These are phyloP conservation scores for Mycoemilia scoparia DNA, from an alignment of 192 early-diverging fungal species.

Conservation along the genomic window DNA sequence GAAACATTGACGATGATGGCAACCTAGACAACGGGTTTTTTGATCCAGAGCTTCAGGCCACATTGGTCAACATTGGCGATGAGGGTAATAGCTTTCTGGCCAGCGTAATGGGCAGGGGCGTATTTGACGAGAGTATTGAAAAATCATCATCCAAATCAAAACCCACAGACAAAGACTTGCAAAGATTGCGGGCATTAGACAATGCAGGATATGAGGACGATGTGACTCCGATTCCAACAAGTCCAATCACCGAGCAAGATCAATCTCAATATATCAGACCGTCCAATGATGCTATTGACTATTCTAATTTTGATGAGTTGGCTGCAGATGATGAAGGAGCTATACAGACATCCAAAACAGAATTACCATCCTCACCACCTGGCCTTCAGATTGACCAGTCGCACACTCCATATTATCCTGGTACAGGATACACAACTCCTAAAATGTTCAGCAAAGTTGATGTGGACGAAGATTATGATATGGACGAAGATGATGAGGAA, in stretches of 20 bases:
- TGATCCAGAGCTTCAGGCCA: conserved; percentile 28
- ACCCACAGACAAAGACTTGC: background rate
- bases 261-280: conserved; percentile 29
- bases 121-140: conserved; percentile 11
- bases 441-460: too few relatives aligned
- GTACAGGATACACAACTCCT: too few relatives aligned
- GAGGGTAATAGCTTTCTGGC: conserved; percentile 11
- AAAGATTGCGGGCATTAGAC: conserved; percentile 11
- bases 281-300: conserved; percentile 60
- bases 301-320: conserved; percentile 63
- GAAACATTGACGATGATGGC: conserved; percentile 79
- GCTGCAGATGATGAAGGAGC: conserved; percentile 41
- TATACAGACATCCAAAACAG: conserved; percentile 1
- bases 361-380: background rate
- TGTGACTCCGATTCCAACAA: conserved; percentile 1
- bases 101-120: conserved; percentile 9
- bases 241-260: background rate
- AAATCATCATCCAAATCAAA: background rate
- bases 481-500: conserved; percentile 12
- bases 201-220: conserved; percentile 27
- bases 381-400: background rate
- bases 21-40: conserved; percentile 46
- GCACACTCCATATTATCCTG: too few relatives aligned
- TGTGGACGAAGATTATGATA: background rate
- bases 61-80: conserved; percentile 24